These are phyloP conservation scores for Huntiella omanensis DNA, from an alignment of 2,329 filamentous ascomycete genomes.

Conservation along the genomic window DNA sequence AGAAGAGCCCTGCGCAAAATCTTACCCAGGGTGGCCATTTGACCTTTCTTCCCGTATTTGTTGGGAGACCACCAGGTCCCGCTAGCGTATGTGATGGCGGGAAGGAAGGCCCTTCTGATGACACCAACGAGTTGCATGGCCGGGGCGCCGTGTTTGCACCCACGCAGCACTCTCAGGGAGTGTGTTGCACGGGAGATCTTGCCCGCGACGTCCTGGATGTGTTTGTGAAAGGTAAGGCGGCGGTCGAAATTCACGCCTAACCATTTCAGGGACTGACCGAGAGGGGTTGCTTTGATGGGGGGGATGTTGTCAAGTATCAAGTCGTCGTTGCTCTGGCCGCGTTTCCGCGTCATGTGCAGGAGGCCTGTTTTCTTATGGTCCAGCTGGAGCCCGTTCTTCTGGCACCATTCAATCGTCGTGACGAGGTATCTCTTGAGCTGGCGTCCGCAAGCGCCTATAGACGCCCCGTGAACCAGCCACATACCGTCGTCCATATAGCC, in stretches of 20 bases:
- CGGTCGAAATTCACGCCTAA: too few relatives aligned
- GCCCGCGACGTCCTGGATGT: too few relatives aligned
- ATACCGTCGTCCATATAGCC: constrained; percentile 1
- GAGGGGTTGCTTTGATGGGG: too few relatives aligned
- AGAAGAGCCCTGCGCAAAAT: not conserved
- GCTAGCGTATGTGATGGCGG: not conserved
- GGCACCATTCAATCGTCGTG: not conserved
- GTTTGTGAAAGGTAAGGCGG: too few relatives aligned
- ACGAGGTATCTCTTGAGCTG: not conserved
- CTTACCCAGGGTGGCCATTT: not conserved
- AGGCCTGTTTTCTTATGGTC: constrained; percentile 1
- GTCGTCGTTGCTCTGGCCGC: not conserved
- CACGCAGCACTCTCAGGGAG: not conserved
- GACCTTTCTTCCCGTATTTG: not conserved
- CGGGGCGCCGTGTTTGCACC: not conserved
- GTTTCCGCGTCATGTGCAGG: not conserved
- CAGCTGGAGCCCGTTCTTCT: not conserved
- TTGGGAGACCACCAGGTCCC: not conserved
- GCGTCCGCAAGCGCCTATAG: not conserved
- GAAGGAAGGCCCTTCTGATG: not conserved
- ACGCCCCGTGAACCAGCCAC: not conserved
- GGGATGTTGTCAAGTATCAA: not conserved
- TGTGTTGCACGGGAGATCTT: not conserved
- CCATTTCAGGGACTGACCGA: too few relatives aligned
- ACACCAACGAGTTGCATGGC: not conserved